Base-by-base conservation (phyloP, 1,284 basidiomycete genomes). In the Stygiomarasmius scandens region DNA sequence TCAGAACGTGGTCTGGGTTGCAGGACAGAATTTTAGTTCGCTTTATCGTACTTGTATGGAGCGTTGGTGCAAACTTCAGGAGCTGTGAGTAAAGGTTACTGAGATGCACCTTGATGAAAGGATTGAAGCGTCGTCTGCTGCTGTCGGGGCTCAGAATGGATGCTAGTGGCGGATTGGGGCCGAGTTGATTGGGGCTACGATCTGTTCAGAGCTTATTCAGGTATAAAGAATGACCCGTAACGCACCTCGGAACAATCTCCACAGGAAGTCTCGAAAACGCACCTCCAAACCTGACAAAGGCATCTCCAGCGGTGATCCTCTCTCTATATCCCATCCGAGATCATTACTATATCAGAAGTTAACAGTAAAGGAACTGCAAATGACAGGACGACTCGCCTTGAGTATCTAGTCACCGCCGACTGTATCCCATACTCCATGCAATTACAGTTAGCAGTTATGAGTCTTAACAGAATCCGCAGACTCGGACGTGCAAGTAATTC, bases 261-360 rank as follows among this genome's bases (percentile, higher is more conserved):
- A 96, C 97, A 1, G 89, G 92, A 2, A 90, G 85, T 1, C 97
- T 96, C 29, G 87, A 86, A 74, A 96, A 95, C 0, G 92, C 92
- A 61, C 90, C 87, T 10, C 91, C 94, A 65, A 93, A 95, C 66
- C 92, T 93, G 63, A n/a, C n/a, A 53, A 23, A 16, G 36, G 46
- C 50, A 52, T 25, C 25, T 46, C 9, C 49, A 52, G 90, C 95
- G 51, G 98, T 91, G 64, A 99, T 90, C 14, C 97, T 85, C 92
- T 93, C 72, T 99, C 97, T 2, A 91, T 92, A 68, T 99, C 97
- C 95, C 96, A 98, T 20, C 89, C 89, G 4, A 99, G 82, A 74
- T 99, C 97, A 66, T 95, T 96, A 66, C 91, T 92, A n/a, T n/a
- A n/a, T 38, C 6, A 49, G 20, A 56, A 47, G 25, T 34, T n/a